phyloP scores from a whole-genome alignment of 2,329 filamentous ascomycete genomes.

The Ascochyta koolunga region DNA sequence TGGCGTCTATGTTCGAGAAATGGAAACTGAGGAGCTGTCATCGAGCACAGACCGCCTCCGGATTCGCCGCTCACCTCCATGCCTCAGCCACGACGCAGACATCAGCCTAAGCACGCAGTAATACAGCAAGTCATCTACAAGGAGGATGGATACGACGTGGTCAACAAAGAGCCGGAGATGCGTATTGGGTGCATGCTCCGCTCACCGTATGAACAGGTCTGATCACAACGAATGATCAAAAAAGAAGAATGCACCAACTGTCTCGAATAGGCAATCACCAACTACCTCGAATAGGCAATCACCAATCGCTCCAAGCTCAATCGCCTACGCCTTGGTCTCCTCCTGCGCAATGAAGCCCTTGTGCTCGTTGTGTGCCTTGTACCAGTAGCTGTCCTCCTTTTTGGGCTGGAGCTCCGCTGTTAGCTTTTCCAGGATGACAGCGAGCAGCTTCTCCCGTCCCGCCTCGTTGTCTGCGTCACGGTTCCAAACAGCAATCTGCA shows the following conservation, averaged over 20 bases:
- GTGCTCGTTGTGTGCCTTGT: constrained; percentile 90
- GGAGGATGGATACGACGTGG: neutral
- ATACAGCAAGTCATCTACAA: neutral
- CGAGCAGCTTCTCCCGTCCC: constrained; percentile 76
- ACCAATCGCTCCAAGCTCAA: neutral
- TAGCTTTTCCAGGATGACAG: constrained; percentile 75
- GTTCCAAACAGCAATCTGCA: constrained; percentile 92
- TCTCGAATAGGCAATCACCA: neutral
- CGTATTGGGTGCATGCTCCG: constrained; percentile 4
- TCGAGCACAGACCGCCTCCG: constrained; percentile 20
- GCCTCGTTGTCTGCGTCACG: constrained; percentile 80
- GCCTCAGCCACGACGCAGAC: neutral
- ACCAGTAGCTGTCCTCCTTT: constrained; percentile 68
- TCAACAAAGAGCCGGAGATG: neutral
- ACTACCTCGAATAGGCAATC: neutral
- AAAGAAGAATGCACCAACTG: neutral
- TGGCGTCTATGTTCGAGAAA: constrained; percentile 12
- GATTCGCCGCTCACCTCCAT: constrained; percentile 21
- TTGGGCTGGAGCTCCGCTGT: constrained; percentile 75
- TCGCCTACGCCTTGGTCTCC: constrained; percentile 9
- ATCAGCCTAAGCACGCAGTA: neutral
- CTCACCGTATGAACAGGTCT: constrained; percentile 11
- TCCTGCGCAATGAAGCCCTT: constrained; percentile 66
- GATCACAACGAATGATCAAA: constrained; percentile 3
- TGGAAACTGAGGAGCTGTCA: constrained; percentile 23